These are phyloP conservation scores for Neurospora sp. DNA, from an alignment of 495 filamentous ascomycete species.

Conservation along the genomic window DNA sequence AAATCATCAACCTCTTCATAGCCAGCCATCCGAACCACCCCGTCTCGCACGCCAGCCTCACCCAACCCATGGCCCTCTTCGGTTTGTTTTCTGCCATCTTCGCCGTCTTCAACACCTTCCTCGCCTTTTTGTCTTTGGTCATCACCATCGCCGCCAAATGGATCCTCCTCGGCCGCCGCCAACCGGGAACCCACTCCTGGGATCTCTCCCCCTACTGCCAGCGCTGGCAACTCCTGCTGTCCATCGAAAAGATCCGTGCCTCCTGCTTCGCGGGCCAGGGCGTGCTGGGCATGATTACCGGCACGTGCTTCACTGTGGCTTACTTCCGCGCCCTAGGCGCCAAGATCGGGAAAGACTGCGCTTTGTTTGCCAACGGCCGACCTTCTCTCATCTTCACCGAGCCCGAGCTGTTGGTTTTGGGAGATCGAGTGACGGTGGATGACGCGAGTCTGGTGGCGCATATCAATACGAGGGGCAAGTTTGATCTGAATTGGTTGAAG, in stretches of 20 bases:
- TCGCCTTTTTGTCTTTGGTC: conserved; percentile 23
- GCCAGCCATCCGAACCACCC: background rate
- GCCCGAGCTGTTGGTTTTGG: conserved; percentile 36
- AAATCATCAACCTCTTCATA: conserved; percentile 10
- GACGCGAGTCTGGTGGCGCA: conserved; percentile 39
- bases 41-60: conserved; percentile 12
- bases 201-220: conserved; percentile 16
- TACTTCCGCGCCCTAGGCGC: conserved; percentile 38
- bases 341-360: conserved; percentile 34
- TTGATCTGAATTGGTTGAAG: conserved; percentile 30
- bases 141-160: conserved; percentile 31
- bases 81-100: conserved; percentile 17
- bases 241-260: conserved; percentile 33
- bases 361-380: conserved; percentile 33
- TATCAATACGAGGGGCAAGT: conserved; percentile 23
- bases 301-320: conserved; percentile 25
- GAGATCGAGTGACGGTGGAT: conserved; percentile 35
- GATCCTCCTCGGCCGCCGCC: conserved; percentile 31
- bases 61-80: conserved; percentile 20
- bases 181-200: conserved; percentile 36
- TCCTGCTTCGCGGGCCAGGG: conserved; percentile 32
- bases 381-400: conserved; percentile 39
- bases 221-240: conserved; percentile 35
- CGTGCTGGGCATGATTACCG: conserved; percentile 32
- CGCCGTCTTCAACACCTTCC: conserved; percentile 18